Evolutionary conservation across 2,329 filamentous ascomycete genomes (phyloP).

Genomic region (Fusarium udum): DNA sequence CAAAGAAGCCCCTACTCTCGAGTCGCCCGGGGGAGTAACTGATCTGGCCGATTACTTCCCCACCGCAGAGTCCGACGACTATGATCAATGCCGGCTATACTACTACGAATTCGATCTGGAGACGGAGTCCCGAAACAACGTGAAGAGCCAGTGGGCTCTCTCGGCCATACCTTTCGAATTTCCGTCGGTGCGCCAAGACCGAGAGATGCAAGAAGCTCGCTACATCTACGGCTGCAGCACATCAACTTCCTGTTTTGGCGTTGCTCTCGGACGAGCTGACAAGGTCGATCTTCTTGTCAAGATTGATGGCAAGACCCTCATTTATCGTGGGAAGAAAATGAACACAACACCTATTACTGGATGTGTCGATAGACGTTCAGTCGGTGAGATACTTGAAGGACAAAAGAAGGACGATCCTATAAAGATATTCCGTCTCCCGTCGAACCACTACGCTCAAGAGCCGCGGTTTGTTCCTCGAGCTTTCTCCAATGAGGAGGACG

Average conservation of each 20-base stretch:
- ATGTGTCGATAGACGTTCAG: conserved; percentile 67
- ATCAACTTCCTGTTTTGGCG: conserved; percentile 63
- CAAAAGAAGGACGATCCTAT: conserved; percentile 63
- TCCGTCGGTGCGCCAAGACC: conserved; percentile 64
- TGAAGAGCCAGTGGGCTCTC: conserved; percentile 71
- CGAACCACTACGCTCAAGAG: conserved; percentile 72
- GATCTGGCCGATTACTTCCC: accelerated
- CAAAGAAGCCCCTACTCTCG: not conserved
- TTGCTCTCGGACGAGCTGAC: conserved; percentile 69
- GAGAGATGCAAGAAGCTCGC: conserved; percentile 65
- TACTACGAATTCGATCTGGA: conserved; percentile 70
- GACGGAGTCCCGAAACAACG: conserved; percentile 44
- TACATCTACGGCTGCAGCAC: conserved; percentile 76
- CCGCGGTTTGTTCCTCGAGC: conserved; percentile 68
- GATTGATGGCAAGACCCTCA: conserved; percentile 63
- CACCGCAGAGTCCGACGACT: conserved; percentile 55
- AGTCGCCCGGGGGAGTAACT: not conserved
- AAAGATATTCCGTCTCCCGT: conserved; percentile 68
- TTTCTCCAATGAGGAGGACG: conserved; percentile 62
- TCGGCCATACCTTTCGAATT: conserved; percentile 75
- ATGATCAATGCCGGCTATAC: conserved; percentile 75
- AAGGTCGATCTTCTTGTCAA: conserved; percentile 75
- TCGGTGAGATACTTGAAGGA: conserved; percentile 61
- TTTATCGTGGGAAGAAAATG: conserved; percentile 59
- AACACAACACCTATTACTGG: conserved; percentile 63